Evolutionary conservation across 495 filamentous ascomycete genomes (phyloP).

Genomic region (Xylaria bambusicola): DNA sequence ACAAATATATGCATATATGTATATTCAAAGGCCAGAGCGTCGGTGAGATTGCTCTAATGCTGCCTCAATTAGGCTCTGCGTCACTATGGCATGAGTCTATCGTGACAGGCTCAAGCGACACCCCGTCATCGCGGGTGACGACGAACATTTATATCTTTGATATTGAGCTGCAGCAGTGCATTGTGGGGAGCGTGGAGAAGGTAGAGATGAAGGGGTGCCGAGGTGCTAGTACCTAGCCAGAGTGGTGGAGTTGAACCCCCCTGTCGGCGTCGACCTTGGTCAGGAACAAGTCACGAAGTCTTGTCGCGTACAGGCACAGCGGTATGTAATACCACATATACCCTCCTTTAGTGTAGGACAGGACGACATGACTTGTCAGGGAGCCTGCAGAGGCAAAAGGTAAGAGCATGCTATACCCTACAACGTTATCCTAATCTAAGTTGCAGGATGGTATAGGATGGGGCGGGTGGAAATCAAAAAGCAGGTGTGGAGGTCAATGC

Average conservation of each 20-base stretch:
- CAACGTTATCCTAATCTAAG: conserved; percentile 1
- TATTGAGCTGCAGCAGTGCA: conserved; percentile 30
- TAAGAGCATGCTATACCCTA: conserved; percentile 31
- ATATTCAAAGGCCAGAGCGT: conserved; percentile 2
- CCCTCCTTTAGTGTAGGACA: conserved; percentile 27
- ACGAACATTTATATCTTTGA: conserved; percentile 38
- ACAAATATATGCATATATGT: not conserved
- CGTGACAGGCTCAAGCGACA: conserved; percentile 25
- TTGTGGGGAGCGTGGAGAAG: conserved; percentile 35
- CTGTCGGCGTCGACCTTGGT: conserved; percentile 25
- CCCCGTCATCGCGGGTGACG: conserved; percentile 30
- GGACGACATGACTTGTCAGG: conserved; percentile 30
- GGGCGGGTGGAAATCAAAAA: conserved; percentile 29
- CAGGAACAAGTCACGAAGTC: conserved; percentile 31
- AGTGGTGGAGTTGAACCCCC: conserved; percentile 37
- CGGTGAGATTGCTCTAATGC: not conserved
- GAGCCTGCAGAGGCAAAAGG: conserved; percentile 25
- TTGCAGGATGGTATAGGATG: conserved; percentile 19
- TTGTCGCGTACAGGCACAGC: conserved; percentile 16
- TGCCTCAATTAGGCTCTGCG: conserved; percentile 5
- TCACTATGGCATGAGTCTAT: conserved; percentile 14
- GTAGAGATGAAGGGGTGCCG: conserved; percentile 25
- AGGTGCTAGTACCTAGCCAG: conserved; percentile 26
- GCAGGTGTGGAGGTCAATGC: conserved; percentile 37
- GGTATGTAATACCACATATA: conserved; percentile 22